These are phyloP conservation scores for Colletotrichum agaves DNA, from an alignment of 2,329 filamentous ascomycete genomes.

Conservation along the genomic window DNA sequence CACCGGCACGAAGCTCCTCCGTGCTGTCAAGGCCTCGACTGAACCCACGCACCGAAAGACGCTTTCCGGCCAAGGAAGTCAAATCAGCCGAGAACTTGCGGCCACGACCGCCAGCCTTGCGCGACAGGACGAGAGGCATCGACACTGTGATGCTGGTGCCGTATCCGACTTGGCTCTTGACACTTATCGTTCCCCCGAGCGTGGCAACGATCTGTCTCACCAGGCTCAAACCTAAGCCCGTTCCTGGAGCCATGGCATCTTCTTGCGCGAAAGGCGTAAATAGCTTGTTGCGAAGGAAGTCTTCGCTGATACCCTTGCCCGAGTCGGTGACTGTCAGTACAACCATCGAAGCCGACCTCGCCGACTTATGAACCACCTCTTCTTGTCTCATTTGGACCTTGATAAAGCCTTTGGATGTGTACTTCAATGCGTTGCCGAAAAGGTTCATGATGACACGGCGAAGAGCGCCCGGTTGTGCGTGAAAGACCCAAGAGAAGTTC, in stretches of 20 bases:
- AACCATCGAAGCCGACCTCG: constrained; percentile 39
- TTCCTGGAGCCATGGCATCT: constrained; percentile 64
- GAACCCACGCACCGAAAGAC: constrained; percentile 24
- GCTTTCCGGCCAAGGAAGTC: neutral
- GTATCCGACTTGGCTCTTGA: constrained; percentile 61
- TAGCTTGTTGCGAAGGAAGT: constrained; percentile 66
- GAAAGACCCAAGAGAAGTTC: constrained; percentile 60
- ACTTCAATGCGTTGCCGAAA: constrained; percentile 65
- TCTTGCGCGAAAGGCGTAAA: constrained; percentile 73
- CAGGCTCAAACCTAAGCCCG: constrained; percentile 70
- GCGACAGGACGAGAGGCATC: constrained; percentile 49
- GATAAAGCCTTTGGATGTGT: constrained; percentile 58
- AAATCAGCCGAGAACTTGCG: constrained; percentile 33
- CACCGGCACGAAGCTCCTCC: constrained; percentile 37
- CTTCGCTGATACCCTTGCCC: constrained; percentile 69
- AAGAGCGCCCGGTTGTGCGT: constrained; percentile 62
- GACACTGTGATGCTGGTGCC: constrained; percentile 64
- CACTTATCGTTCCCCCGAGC: constrained; percentile 65
- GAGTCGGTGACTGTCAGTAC: constrained; percentile 66
- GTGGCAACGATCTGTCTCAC: constrained; percentile 66
- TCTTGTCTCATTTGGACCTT: constrained; percentile 47
- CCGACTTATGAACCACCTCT: constrained; percentile 36
- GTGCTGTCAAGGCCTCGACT: constrained; percentile 41
- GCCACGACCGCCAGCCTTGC: constrained; percentile 11
- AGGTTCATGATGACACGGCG: constrained; percentile 66